A percentile compares a stretch with the other conserved stretches of the same genome.
These are phyloP conservation scores for Dendrocalamus sinicus DNA, from an alignment of 176 grass and related monocot genomes.

Conservation along the genomic window DNA sequence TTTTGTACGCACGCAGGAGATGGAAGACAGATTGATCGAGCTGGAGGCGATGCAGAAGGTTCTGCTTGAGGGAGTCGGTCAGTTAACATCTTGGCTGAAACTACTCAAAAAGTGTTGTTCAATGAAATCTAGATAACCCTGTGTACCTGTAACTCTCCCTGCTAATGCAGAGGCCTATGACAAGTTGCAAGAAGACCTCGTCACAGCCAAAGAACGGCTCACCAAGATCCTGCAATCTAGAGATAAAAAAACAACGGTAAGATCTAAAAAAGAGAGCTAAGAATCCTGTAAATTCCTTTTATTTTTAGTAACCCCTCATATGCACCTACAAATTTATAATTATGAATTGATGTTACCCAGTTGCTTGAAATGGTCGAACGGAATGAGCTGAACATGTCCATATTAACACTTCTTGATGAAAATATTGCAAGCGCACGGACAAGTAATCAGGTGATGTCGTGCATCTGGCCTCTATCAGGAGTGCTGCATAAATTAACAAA, in stretches of 20 bases:
- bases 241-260: slow-evolving; percentile 81
- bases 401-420: slow-evolving; percentile 82
- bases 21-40: slow-evolving; percentile 86
- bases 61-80: slow-evolving; percentile 84
- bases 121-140: neutral
- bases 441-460: slow-evolving; percentile 61
- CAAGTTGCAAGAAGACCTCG: slow-evolving; percentile 80
- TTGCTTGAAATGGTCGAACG: slow-evolving; percentile 85
- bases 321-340: neutral
- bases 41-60: slow-evolving; percentile 93
- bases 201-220: slow-evolving; percentile 69
- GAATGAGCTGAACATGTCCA: slow-evolving; percentile 84
- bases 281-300: too few relatives aligned
- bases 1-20: slow-evolving; percentile 45
- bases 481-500: neutral
- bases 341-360: slow-evolving; percentile 36
- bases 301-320: neutral
- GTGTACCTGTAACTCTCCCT: neutral
- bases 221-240: slow-evolving; percentile 78
- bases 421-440: slow-evolving; percentile 75
- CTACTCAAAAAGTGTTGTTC: neutral
- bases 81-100: slow-evolving; percentile 19
- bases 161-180: slow-evolving; percentile 79
- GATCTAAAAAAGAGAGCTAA: neutral
- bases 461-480: neutral